Conservation (phyloP, 208 protist species). For the Hexamita inflata region DNA sequence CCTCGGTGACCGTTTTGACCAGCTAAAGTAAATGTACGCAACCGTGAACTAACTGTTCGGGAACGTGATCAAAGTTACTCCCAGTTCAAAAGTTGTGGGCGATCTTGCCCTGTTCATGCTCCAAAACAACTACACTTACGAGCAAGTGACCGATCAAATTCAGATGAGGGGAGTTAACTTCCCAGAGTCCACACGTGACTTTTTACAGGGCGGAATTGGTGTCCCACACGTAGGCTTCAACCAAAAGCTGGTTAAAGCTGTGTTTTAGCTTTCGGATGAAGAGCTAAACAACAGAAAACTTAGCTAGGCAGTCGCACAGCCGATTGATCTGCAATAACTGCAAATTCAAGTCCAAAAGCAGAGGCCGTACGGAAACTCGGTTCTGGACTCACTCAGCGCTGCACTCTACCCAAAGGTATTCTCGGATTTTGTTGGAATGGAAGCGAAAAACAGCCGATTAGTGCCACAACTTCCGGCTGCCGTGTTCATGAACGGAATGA, state of each 20-base stretch:
- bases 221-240: slow-evolving; percentile 46
- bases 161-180: slow-evolving; percentile 28
- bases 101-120: slow-evolving; percentile 40
- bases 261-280: neutral
- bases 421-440: no score
- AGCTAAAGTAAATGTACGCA: slow-evolving; percentile 34
- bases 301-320: no score
- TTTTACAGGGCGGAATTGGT: slow-evolving; percentile 40
- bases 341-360: no score
- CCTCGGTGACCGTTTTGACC: slow-evolving; percentile 47
- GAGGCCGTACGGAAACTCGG: no score
- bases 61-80: slow-evolving; percentile 57
- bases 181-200: slow-evolving; percentile 39
- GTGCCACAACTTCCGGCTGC: no score
- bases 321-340: no score
- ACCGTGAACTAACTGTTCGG: slow-evolving; percentile 54
- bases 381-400: no score
- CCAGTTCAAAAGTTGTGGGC: slow-evolving; percentile 47
- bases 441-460: no score
- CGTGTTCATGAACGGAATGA: no score
- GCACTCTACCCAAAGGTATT: no score
- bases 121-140: slow-evolving; percentile 31
- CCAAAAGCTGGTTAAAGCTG: slow-evolving; percentile 27
- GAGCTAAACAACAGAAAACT: no score
- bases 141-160: slow-evolving; percentile 31